These are phyloP conservation scores for Syzygium aromaticum DNA, from an alignment of 345 rosid genomes.

Conservation along the genomic window DNA sequence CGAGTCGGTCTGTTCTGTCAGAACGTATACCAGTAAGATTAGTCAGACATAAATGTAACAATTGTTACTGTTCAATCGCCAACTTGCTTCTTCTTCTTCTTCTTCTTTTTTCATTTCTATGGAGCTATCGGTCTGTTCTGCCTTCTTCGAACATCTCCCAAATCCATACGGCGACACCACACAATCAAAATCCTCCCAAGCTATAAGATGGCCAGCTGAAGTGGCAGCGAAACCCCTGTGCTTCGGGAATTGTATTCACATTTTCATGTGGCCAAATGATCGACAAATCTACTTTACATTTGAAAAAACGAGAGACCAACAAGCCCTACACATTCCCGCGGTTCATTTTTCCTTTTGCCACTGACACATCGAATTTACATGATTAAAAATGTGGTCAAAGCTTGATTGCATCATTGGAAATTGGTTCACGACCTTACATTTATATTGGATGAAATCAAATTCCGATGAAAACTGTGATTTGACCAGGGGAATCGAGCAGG, in stretches of 20 bases:
- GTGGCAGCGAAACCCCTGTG: background rate
- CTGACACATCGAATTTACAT: background rate
- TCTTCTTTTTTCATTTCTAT: background rate
- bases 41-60: background rate
- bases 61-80: background rate
- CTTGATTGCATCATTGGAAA: background rate
- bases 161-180: background rate
- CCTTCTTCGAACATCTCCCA: background rate
- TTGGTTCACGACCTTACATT: background rate
- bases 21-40: accelerated
- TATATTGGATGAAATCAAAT: background rate
- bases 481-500: background rate
- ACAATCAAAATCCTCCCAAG: background rate
- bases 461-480: background rate
- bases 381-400: background rate
- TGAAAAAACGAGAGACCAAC: background rate
- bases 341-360: background rate
- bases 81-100: background rate
- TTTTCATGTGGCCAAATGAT: background rate
- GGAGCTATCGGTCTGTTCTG: background rate
- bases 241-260: background rate
- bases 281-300: background rate
- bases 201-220: background rate
- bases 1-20: accelerated
- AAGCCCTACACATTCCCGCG: background rate